Conservation (phyloP, 2,329 filamentous ascomycete genomes). For the Cryphonectria carpinicola region DNA sequence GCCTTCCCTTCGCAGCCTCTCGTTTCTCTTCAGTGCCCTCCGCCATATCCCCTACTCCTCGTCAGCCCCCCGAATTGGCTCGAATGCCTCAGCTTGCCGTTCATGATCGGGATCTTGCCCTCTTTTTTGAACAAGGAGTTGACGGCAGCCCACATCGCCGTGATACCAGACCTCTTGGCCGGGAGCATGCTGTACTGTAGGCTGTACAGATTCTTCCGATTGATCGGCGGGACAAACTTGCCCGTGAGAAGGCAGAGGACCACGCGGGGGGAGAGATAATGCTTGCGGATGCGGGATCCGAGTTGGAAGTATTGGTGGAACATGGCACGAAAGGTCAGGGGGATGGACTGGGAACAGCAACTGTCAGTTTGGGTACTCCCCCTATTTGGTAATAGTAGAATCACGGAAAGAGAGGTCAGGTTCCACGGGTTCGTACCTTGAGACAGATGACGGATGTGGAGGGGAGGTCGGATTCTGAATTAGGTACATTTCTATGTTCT, state of each 20-base stretch:
- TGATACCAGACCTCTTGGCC: constrained; percentile 74
- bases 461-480: constrained; percentile 48
- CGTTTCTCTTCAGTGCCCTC: constrained; percentile 18
- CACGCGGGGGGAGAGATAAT: constrained; percentile 89
- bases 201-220: constrained; percentile 91
- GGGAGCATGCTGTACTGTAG: constrained; percentile 98
- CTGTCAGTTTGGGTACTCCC: constrained; percentile 7
- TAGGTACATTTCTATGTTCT: constrained; percentile 49
- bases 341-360: constrained; percentile 67
- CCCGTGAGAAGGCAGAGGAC: constrained; percentile 87
- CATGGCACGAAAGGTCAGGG: constrained; percentile 88
- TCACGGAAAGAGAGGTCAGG: neutral
- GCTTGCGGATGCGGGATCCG: constrained; percentile 86
- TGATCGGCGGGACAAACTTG: constrained; percentile 91
- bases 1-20: no score
- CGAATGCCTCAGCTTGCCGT: constrained; percentile 33
- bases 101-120: constrained; percentile 47
- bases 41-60: constrained; percentile 23
- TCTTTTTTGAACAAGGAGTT: constrained; percentile 52
- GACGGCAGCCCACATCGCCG: constrained; percentile 82
- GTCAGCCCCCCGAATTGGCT: constrained; percentile 17
- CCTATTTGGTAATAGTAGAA: constrained; percentile 10
- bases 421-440: constrained; percentile 60
- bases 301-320: constrained; percentile 98
- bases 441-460: constrained; percentile 84